phyloP scores from a whole-genome alignment of 768 basidiomycete species.

The Basidioascus undulatus region DNA sequence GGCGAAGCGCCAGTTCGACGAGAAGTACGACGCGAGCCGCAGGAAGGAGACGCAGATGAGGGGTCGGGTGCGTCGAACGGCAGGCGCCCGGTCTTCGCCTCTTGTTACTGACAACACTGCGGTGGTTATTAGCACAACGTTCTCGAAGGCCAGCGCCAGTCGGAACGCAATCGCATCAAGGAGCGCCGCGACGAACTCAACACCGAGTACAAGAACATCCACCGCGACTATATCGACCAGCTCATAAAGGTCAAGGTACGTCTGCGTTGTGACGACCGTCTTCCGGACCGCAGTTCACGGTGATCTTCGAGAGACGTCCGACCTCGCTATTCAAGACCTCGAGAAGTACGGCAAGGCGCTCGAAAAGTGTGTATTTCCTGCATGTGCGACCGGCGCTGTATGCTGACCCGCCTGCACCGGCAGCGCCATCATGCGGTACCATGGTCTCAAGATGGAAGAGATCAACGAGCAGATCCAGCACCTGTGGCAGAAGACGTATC shows the following conservation, averaged over 20 bases:
- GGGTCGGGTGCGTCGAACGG: conserved; percentile 28
- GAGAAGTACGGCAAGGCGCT: conserved; percentile 95
- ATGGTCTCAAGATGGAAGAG: conserved; percentile 93
- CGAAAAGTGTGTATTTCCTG: conserved; percentile 44
- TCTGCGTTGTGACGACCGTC: not conserved
- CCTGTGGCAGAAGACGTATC: conserved; percentile 96
- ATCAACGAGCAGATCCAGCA: conserved; percentile 95
- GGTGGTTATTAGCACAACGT: conserved; percentile 35
- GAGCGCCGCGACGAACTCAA: conserved; percentile 38
- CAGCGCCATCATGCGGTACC: conserved; percentile 97
- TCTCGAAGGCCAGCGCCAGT: conserved; percentile 58
- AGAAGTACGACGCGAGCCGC: conserved; percentile 47
- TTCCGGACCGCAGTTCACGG: no score
- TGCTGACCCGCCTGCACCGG: not conserved
- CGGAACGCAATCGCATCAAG: conserved; percentile 39
- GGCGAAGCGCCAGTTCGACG: conserved; percentile 61
- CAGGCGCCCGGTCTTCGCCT: not conserved
- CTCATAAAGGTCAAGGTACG: conserved; percentile 79
- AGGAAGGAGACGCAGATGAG: conserved; percentile 47
- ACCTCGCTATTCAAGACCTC: conserved; percentile 88
- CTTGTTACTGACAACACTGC: not conserved
- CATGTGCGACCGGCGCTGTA: not conserved
- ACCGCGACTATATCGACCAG: conserved; percentile 67
- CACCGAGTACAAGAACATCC: conserved; percentile 64
- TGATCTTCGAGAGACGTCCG: conserved; percentile 52